phyloP scores from a whole-genome alignment of 2,329 filamentous ascomycete species.

The Cytospora leucostoma region DNA sequence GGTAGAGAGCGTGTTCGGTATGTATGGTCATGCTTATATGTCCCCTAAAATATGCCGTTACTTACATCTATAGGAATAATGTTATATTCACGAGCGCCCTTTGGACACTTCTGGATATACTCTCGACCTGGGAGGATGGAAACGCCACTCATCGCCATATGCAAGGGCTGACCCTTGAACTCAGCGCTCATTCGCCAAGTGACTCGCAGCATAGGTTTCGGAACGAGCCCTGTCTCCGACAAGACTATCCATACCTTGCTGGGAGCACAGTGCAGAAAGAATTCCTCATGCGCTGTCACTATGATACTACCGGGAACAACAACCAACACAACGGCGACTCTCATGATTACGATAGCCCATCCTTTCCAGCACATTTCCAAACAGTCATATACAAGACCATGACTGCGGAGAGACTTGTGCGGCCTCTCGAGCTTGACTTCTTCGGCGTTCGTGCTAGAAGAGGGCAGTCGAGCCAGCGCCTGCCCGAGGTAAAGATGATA shows the following conservation, averaged over 20 bases:
- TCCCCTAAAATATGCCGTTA: background rate
- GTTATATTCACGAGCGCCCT: constrained; percentile 6
- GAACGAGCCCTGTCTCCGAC: background rate
- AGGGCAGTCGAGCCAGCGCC: background rate
- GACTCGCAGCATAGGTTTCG: constrained; percentile 7
- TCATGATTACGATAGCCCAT: background rate
- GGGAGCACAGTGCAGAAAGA: background rate
- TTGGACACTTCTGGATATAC: constrained; percentile 4
- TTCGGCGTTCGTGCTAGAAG: background rate
- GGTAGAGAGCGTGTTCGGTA: background rate
- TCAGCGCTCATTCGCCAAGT: constrained; percentile 13
- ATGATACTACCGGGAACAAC: background rate
- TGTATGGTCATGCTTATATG: background rate
- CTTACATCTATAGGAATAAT: constrained; percentile 10
- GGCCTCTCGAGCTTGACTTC: constrained; percentile 3
- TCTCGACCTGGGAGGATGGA: background rate
- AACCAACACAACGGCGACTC: background rate
- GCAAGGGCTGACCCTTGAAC: constrained; percentile 9
- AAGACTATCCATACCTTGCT: constrained; percentile 1
- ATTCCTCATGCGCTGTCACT: background rate
- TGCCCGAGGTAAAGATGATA: constrained; percentile 8
- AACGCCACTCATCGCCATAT: background rate
- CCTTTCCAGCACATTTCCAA: background rate
- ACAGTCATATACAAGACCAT: background rate
- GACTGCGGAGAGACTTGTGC: background rate